Conservation (phyloP, 495 filamentous ascomycete species). For the Penicillium steckii region DNA sequence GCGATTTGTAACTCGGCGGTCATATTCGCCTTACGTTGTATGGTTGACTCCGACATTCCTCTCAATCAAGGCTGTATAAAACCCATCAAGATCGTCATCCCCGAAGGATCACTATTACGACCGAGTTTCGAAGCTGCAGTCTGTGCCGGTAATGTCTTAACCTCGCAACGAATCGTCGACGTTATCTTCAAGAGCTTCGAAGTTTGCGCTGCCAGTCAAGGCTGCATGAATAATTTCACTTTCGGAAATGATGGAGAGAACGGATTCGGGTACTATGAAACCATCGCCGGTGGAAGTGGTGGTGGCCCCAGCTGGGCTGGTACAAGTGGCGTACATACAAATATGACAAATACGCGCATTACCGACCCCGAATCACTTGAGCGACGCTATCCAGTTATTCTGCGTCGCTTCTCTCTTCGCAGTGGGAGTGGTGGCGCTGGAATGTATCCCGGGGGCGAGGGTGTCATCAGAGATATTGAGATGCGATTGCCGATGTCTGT, state of each 20-base stretch:
- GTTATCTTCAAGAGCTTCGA: slow-evolving; percentile 84
- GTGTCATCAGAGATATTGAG: slow-evolving; percentile 31
- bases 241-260: slow-evolving; percentile 39
- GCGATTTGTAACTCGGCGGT: slow-evolving; percentile 71
- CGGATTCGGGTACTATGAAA: slow-evolving; percentile 95
- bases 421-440: slow-evolving; percentile 56
- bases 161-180: slow-evolving; percentile 84
- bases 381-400: slow-evolving; percentile 82
- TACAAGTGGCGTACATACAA: slow-evolving; percentile 80
- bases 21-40: slow-evolving; percentile 75
- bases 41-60: slow-evolving; percentile 87
- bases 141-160: slow-evolving; percentile 73
- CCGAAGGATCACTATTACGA: slow-evolving; percentile 71
- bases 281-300: slow-evolving; percentile 85
- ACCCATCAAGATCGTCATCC: slow-evolving; percentile 79
- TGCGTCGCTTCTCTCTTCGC: slow-evolving; percentile 81
- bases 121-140: slow-evolving; percentile 82
- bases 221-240: slow-evolving; percentile 76
- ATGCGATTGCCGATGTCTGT: slow-evolving; percentile 61
- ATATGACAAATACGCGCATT: slow-evolving; percentile 97
- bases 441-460: slow-evolving; percentile 34
- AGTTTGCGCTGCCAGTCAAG: slow-evolving; percentile 83
- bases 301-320: slow-evolving; percentile 82
- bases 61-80: slow-evolving; percentile 91
- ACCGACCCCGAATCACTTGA: slow-evolving; percentile 92